Evolutionary conservation across 345 rosid species (phyloP).

Genomic region (Eucalyptus cloeziana): DNA sequence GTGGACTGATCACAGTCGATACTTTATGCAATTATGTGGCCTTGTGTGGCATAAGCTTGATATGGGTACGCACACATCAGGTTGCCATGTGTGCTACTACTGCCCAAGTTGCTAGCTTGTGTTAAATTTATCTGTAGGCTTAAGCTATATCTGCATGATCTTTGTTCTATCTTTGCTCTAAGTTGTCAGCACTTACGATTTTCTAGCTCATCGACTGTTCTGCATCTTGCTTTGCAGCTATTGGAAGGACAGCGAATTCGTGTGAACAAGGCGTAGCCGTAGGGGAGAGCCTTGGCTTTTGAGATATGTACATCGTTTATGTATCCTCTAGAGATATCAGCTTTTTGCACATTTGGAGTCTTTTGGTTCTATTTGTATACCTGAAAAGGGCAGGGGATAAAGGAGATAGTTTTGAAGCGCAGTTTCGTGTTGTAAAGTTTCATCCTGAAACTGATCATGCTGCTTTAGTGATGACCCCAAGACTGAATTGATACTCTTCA

Average conservation of each 20-base stretch:
- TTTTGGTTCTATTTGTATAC: not conserved
- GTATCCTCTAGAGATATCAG: not conserved
- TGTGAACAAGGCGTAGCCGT: conserved; percentile 64
- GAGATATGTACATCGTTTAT: not conserved
- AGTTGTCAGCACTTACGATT: not conserved
- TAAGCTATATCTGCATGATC: not conserved
- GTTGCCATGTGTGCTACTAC: not conserved
- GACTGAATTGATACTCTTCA: not conserved
- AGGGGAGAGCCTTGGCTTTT: not conserved
- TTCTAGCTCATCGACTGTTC: not conserved
- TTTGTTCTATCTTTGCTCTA: not conserved
- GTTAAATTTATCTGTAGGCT: not conserved
- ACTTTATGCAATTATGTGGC: not conserved
- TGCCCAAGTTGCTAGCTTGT: not conserved
- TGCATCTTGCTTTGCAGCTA: conserved; percentile 21
- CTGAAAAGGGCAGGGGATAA: not conserved
- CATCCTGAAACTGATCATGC: not conserved
- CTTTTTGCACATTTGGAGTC: not conserved
- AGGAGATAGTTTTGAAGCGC: not conserved
- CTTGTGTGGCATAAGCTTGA: not conserved
- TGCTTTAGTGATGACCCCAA: not conserved
- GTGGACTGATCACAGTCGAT: conserved; percentile 1
- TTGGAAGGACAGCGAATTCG: conserved; percentile 82
- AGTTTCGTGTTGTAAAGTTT: not conserved
- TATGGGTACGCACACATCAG: not conserved